A percentile compares a stretch with the other conserved stretches of the same genome.
Evolutionary conservation across 495 filamentous ascomycete genomes (phyloP).

Genomic region (Astrocystis sublimbata): DNA sequence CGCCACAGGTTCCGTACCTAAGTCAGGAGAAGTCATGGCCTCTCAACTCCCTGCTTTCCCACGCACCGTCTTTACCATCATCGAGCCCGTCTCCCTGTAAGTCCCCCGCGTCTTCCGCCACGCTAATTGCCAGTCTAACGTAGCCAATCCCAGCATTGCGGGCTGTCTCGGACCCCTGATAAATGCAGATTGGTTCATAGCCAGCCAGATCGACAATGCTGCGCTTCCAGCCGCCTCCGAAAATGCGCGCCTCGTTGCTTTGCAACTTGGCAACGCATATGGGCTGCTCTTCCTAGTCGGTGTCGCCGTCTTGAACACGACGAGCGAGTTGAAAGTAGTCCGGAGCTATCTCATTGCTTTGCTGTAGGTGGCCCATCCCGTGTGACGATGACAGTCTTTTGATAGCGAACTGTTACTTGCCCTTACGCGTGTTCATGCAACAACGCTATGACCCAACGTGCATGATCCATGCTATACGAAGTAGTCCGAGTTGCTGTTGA

Average conservation of each 20-base stretch:
- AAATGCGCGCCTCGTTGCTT: conserved; percentile 40
- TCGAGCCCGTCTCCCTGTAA: conserved; percentile 72
- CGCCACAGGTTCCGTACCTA: not conserved
- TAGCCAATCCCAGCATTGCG: conserved; percentile 41
- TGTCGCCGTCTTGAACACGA: conserved; percentile 60
- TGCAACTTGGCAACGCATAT: conserved; percentile 68
- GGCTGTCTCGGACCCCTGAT: conserved; percentile 59
- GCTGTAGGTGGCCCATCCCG: conserved; percentile 31
- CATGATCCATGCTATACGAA: not conserved
- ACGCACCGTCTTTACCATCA: conserved; percentile 56
- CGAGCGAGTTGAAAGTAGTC: conserved; percentile 63
- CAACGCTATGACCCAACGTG: not conserved
- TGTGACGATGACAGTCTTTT: not conserved
- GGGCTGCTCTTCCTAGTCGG: conserved; percentile 64
- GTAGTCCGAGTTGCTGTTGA: not conserved
- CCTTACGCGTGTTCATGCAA: not conserved
- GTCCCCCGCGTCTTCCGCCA: conserved; percentile 17
- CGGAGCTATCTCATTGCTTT: conserved; percentile 67
- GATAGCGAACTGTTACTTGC: not conserved
- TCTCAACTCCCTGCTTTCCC: conserved; percentile 54
- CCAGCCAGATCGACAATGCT: conserved; percentile 53
- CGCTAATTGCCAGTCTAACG: not conserved
- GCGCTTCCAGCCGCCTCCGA: conserved; percentile 26
- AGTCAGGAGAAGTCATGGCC: conserved; percentile 42
- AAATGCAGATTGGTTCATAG: conserved; percentile 58